These are phyloP conservation scores for Juncus effusus DNA, from an alignment of 176 grass and related monocot species.

Conservation along the genomic window DNA sequence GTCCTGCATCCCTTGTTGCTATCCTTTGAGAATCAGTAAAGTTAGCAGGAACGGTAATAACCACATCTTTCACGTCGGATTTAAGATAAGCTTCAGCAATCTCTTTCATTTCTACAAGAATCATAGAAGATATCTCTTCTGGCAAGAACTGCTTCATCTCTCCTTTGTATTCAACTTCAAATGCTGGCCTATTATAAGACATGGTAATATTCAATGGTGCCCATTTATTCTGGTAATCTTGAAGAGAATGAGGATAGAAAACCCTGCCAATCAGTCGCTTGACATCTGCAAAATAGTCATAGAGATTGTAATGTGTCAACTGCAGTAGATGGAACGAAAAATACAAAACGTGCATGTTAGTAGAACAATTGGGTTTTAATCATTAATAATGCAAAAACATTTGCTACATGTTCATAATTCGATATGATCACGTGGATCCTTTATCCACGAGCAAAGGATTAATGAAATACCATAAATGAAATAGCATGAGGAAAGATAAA, in stretches of 20 bases:
- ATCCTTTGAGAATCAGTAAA: constrained; percentile 91
- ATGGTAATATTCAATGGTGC: constrained; percentile 66
- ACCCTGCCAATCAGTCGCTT: constrained; percentile 77
- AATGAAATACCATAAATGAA: too few species aligned
- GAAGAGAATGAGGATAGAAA: constrained; percentile 65
- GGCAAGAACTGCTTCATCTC: constrained; percentile 78
- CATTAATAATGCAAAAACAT: too few species aligned
- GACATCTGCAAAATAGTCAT: constrained; percentile 42
- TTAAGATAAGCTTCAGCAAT: constrained; percentile 62
- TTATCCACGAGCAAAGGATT: too few species aligned
- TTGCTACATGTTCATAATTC: too few species aligned
- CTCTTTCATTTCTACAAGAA: constrained; percentile 78
- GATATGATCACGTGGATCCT: too few species aligned
- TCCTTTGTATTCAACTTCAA: constrained; percentile 68
- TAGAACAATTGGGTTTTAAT: too few species aligned
- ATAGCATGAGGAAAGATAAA: too few species aligned
- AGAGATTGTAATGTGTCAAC: too few species aligned
- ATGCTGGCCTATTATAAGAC: constrained; percentile 70
- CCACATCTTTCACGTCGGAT: constrained; percentile 56
- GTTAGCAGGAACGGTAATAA: constrained; percentile 73
- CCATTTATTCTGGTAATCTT: constrained; percentile 83
- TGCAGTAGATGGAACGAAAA: too few species aligned
- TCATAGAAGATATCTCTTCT: constrained; percentile 98
- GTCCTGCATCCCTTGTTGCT: constrained; percentile 82
- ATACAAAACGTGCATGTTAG: too few species aligned